phyloP scores from a whole-genome alignment of 73 alveolate species.

The Paraurostyla sp. region DNA sequence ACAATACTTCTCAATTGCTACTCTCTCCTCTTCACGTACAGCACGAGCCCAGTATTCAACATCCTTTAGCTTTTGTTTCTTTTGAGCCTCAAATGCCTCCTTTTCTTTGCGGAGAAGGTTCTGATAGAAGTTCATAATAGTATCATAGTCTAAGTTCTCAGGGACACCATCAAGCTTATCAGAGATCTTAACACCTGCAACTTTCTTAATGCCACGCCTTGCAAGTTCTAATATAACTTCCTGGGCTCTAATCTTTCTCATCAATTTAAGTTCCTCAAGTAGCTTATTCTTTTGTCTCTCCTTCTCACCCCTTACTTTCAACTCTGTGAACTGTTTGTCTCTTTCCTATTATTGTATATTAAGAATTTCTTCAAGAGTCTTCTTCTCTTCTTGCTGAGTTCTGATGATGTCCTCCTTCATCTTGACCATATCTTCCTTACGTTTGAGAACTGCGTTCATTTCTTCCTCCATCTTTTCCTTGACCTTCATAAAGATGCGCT shows the following conservation, averaged over 20 bases:
- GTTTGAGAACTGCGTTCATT: constrained; percentile 30
- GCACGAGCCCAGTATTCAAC: constrained; percentile 60
- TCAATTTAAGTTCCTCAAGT: constrained; percentile 31
- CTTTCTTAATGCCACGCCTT: constrained; percentile 44
- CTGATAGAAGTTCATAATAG: constrained; percentile 32
- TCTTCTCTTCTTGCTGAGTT: not conserved
- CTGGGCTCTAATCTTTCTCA: constrained; percentile 36
- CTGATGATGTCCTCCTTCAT: constrained; percentile 45
- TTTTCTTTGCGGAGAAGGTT: constrained; percentile 50
- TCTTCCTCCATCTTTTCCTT: constrained; percentile 68
- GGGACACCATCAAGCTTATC: not conserved
- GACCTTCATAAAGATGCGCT: constrained; percentile 63
- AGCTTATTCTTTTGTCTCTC: constrained; percentile 59
- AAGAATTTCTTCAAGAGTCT: constrained; percentile 30
- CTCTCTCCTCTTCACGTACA: constrained; percentile 48
- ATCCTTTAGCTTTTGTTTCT: constrained; percentile 49
- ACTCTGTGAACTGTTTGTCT: constrained; percentile 26
- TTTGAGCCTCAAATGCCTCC: constrained; percentile 41
- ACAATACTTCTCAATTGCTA: constrained; percentile 50
- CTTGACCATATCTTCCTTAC: constrained; percentile 51
- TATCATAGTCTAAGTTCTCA: constrained; percentile 43
- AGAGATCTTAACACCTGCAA: constrained; percentile 7
- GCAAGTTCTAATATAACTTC: constrained; percentile 50
- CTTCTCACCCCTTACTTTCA: constrained; percentile 17
- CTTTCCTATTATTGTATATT: constrained; percentile 20